phyloP scores from a whole-genome alignment of 495 filamentous ascomycete species.

The Hypoxylon fragiforme region DNA sequence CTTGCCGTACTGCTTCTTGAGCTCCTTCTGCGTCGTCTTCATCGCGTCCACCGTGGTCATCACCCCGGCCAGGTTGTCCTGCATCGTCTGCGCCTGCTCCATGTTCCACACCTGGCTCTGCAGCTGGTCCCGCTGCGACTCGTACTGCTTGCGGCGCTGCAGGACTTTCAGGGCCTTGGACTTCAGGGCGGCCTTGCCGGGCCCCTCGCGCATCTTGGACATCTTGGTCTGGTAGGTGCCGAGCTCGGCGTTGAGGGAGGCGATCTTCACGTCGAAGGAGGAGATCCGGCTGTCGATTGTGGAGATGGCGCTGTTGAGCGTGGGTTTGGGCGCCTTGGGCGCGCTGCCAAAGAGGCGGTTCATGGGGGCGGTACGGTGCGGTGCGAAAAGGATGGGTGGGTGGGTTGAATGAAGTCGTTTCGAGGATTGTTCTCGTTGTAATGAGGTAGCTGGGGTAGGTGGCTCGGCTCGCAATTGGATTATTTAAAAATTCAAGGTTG shows the following conservation, averaged over 20 bases:
- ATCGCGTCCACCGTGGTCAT: constrained; percentile 98
- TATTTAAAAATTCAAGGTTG: not conserved
- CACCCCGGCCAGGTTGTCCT: constrained; percentile 97
- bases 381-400: not conserved
- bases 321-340: constrained; percentile 87
- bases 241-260: constrained; percentile 89
- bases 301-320: constrained; percentile 79
- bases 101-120: constrained; percentile 98
- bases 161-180: constrained; percentile 95
- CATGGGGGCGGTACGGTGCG: constrained; percentile 56
- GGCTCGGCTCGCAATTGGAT: no score
- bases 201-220: constrained; percentile 92
- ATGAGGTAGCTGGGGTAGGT: not conserved
- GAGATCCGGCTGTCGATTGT: constrained; percentile 89
- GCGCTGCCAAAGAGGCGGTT: constrained; percentile 93
- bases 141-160: constrained; percentile 95
- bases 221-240: constrained; percentile 85
- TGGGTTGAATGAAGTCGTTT: not conserved
- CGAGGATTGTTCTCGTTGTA: not conserved
- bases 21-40: constrained; percentile 91
- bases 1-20: constrained; percentile 95
- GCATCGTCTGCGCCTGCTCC: constrained; percentile 99
- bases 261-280: constrained; percentile 92
- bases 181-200: constrained; percentile 89
- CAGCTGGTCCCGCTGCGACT: constrained; percentile 90